These are phyloP conservation scores for Apophysomyces sp. DNA, from an alignment of 371 early-diverging fungal species.

Conservation along the genomic window DNA sequence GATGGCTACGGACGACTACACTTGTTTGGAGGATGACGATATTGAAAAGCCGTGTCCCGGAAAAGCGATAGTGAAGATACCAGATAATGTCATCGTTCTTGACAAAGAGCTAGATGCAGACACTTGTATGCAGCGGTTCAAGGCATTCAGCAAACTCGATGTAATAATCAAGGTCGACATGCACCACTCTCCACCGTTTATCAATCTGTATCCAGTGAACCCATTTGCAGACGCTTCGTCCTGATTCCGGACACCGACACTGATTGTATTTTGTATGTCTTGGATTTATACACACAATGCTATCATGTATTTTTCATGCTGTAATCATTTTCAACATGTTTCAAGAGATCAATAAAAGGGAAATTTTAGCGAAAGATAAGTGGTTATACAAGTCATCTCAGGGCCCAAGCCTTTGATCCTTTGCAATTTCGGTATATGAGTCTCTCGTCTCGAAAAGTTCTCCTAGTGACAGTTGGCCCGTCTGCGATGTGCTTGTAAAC, in stretches of 20 bases:
- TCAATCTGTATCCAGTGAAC: constrained; percentile 38
- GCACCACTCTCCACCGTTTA: constrained; percentile 35
- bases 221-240: constrained; percentile 15
- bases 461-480: no score
- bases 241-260: neutral
- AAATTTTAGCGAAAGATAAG: no score
- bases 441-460: no score
- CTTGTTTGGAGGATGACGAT: neutral
- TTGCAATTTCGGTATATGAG: no score
- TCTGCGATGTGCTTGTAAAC: neutral
- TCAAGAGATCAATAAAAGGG: no score
- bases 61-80: neutral
- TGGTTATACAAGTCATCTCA: no score
- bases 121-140: constrained; percentile 26
- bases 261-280: no score
- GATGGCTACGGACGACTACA: neutral
- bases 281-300: no score
- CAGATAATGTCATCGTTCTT: neutral
- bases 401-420: no score
- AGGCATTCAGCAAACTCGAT: constrained; percentile 25
- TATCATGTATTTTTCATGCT: no score
- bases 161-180: constrained; percentile 33
- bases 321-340: no score
- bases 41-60: neutral
- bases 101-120: constrained; percentile 8